A percentile compares a stretch with the other conserved stretches of the same genome.
Conservation (phyloP, 2,329 filamentous ascomycete genomes). For the Colletotrichum costaricense region DNA sequence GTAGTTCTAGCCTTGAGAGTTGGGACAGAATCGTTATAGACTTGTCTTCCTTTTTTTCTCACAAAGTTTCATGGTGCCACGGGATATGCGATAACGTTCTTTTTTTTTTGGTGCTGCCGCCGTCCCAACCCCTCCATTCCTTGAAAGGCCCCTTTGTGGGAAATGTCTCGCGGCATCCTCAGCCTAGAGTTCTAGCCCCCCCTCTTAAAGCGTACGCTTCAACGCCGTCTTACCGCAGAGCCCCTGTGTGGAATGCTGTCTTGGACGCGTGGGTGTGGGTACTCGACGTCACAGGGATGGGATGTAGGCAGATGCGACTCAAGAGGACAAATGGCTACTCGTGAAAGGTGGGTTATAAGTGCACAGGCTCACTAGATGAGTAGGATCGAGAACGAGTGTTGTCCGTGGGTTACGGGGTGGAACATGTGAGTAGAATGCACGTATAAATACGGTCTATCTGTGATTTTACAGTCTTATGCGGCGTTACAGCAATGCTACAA, state of each 20-base stretch:
- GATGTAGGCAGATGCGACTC: conserved; percentile 3
- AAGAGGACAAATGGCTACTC: conserved; percentile 18
- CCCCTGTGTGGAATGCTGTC: not conserved
- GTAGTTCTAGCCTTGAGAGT: conserved; percentile 26
- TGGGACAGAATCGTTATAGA: conserved; percentile 33
- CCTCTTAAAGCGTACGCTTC: not conserved
- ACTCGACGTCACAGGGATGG: conserved; percentile 25
- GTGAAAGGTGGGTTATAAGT: conserved; percentile 6
- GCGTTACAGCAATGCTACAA: not conserved
- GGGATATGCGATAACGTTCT: not conserved
- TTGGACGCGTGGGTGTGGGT: not conserved
- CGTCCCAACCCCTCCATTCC: not conserved
- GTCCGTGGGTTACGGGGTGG: no score
- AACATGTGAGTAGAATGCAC: not conserved
- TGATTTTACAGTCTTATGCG: not conserved
- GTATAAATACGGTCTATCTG: not conserved
- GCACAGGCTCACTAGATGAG: not conserved
- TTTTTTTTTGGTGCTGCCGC: not conserved
- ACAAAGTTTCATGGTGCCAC: not conserved
- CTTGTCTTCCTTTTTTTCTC: conserved; percentile 14
- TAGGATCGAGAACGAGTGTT: not conserved
- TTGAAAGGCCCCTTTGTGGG: not conserved
- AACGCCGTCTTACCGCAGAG: not conserved
- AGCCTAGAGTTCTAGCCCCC: not conserved
- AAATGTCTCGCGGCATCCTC: not conserved